These are phyloP conservation scores for Hypoxylon perforatum DNA, from an alignment of 495 filamentous ascomycete genomes.

Conservation along the genomic window DNA sequence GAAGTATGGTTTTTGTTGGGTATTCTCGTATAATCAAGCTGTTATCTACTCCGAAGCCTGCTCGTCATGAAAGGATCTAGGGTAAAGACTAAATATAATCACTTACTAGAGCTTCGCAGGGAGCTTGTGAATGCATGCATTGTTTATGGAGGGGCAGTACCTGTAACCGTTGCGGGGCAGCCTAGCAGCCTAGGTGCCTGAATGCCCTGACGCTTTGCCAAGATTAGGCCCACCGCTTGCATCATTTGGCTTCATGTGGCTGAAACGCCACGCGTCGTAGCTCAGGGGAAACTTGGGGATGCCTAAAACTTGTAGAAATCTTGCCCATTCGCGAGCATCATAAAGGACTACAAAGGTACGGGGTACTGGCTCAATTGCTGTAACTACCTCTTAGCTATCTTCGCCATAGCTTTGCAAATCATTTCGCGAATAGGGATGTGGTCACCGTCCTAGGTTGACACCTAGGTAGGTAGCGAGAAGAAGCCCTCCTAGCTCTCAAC, in stretches of 20 bases:
- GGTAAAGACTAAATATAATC: conserved; percentile 9
- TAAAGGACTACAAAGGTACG: no score
- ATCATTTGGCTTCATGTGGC: conserved; percentile 33
- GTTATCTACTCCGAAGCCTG: background rate
- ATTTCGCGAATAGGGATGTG: no score
- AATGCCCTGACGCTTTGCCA: conserved; percentile 3
- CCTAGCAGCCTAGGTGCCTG: conserved; percentile 4
- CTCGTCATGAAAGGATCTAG: conserved; percentile 2
- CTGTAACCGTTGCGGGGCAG: conserved; percentile 28
- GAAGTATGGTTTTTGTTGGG: background rate
- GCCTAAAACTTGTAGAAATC: no score
- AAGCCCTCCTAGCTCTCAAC: conserved; percentile 8
- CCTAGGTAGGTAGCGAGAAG: conserved; percentile 9
- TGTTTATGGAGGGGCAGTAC: conserved; percentile 36
- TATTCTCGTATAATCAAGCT: conserved; percentile 22
- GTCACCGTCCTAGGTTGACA: no score
- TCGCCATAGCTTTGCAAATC: no score
- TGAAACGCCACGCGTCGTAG: conserved; percentile 33
- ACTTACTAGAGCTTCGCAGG: conserved; percentile 34
- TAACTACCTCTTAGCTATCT: no score
- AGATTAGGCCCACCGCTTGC: conserved; percentile 2
- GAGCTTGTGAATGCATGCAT: conserved; percentile 30
- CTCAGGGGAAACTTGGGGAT: background rate
- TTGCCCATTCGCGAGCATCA: no score
- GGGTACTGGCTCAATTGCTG: no score